These are phyloP conservation scores for Rhizopus microsporus DNA, from an alignment of 371 early-diverging fungal species.

Conservation along the genomic window DNA sequence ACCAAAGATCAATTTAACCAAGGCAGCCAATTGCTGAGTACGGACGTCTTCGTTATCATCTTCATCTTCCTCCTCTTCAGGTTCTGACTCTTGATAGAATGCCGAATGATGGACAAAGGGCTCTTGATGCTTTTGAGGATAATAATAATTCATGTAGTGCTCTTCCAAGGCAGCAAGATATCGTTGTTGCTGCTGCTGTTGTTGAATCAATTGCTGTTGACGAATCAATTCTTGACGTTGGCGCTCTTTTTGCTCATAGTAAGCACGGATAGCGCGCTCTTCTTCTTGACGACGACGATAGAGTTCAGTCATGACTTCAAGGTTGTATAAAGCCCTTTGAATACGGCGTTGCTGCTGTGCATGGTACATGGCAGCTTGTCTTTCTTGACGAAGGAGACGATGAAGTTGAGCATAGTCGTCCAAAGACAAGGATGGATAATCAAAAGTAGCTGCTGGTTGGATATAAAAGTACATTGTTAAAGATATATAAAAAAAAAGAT, in stretches of 20 bases:
- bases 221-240: constrained; percentile 1
- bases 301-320: constrained; percentile 16
- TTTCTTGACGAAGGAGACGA: constrained; percentile 21
- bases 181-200: constrained; percentile 9
- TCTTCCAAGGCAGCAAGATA: neutral
- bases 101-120: neutral
- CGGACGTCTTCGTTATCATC: constrained; percentile 10
- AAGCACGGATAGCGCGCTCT: constrained; percentile 23
- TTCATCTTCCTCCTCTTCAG: constrained; percentile 1
- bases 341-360: constrained; percentile 16
- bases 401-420: constrained; percentile 39
- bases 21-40: constrained; percentile 7
- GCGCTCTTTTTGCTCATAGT: constrained; percentile 13
- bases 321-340: constrained; percentile 10
- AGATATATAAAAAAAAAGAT: neutral
- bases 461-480: neutral
- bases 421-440: constrained; percentile 17
- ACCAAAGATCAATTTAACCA: constrained; percentile 15
- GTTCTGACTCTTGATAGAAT: constrained; percentile 3
- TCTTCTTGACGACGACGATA: constrained; percentile 21
- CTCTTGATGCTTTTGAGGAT: neutral
- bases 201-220: neutral
- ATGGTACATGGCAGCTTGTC: constrained; percentile 11
- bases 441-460: neutral
- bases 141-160: neutral